These are phyloP conservation scores for Alternaria conjuncta DNA, from an alignment of 2,329 filamentous ascomycete species.

Conservation along the genomic window DNA sequence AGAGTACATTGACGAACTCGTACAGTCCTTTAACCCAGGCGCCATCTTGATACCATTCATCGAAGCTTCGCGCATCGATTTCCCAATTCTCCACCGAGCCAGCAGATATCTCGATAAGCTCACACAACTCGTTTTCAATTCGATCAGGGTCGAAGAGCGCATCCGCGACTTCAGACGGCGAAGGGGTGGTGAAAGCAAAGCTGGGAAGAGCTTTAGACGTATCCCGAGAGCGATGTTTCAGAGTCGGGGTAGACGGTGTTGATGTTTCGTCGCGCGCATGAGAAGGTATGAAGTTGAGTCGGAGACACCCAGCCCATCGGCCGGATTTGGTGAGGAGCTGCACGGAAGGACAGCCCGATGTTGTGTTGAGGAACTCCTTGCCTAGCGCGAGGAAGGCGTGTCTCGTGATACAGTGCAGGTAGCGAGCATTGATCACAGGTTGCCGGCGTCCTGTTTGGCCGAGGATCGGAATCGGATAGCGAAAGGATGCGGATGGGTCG, in stretches of 20 bases:
- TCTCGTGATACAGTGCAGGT: constrained; percentile 11
- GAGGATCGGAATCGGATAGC: constrained; percentile 18
- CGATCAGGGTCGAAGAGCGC: not conserved
- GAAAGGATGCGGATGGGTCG: constrained; percentile 14
- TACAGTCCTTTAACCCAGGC: not conserved
- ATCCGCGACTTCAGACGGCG: not conserved
- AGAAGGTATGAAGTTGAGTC: constrained; percentile 5
- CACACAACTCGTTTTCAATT: not conserved
- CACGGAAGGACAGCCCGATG: constrained; percentile 7
- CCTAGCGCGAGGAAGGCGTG: constrained; percentile 13
- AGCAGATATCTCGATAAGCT: constrained; percentile 23
- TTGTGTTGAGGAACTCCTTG: constrained; percentile 1
- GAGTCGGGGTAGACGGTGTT: not conserved
- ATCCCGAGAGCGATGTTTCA: not conserved
- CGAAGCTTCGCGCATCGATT: constrained; percentile 18
- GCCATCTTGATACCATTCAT: constrained; percentile 11
- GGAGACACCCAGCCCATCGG: constrained; percentile 20
- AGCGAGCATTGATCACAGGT: constrained; percentile 12
- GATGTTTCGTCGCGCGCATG: not conserved
- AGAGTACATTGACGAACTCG: constrained; percentile 29
- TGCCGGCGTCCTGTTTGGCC: constrained; percentile 7
- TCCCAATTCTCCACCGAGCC: constrained; percentile 16
- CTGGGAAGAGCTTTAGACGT: not conserved
- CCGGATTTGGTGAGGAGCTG: constrained; percentile 6
- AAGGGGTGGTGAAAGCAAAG: not conserved